Evolutionary conservation across 164 flowering plant genomes (phyloP).

Genomic region (Chimonanthus salicifolius): DNA sequence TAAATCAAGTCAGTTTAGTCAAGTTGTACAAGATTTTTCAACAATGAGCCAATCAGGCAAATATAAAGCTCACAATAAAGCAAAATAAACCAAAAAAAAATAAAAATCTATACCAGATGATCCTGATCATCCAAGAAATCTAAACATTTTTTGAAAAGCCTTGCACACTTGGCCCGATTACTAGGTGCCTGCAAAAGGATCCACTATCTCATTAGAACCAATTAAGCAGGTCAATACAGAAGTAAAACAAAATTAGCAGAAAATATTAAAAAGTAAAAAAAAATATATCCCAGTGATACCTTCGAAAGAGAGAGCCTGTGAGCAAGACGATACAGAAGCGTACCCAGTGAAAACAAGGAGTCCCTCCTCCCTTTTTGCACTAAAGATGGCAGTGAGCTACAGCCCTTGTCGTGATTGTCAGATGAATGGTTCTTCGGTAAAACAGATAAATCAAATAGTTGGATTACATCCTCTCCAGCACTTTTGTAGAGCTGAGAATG

Average conservation of each 20-base stretch:
- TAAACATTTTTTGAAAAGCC: conserved; percentile 68
- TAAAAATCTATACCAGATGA: conserved; percentile 52
- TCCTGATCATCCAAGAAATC: conserved; percentile 81
- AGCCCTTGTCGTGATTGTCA: conserved; percentile 40
- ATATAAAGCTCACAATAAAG: no score
- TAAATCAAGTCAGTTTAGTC: no score
- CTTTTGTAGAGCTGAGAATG: conserved; percentile 74
- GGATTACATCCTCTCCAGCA: conserved; percentile 93
- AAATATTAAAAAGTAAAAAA: neutral
- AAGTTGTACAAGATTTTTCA: no score
- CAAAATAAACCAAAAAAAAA: no score
- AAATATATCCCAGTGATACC: conserved; percentile 31
- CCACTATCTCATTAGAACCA: conserved; percentile 10
- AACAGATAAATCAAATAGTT: conserved; percentile 89
- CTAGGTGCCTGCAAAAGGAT: conserved; percentile 51
- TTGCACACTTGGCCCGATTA: conserved; percentile 66
- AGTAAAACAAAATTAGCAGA: neutral
- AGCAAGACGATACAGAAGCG: conserved; percentile 81
- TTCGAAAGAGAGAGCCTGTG: conserved; percentile 88
- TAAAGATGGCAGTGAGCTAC: conserved; percentile 60
- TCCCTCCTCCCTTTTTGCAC: conserved; percentile 69
- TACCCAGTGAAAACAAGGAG: conserved; percentile 72
- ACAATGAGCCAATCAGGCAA: no score
- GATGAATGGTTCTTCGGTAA: conserved; percentile 61
- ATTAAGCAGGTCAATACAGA: neutral